A percentile compares a stretch with the other conserved stretches of the same genome.
Evolutionary conservation across 1,284 basidiomycete genomes (phyloP).

Genomic region (Melampsora americana): DNA sequence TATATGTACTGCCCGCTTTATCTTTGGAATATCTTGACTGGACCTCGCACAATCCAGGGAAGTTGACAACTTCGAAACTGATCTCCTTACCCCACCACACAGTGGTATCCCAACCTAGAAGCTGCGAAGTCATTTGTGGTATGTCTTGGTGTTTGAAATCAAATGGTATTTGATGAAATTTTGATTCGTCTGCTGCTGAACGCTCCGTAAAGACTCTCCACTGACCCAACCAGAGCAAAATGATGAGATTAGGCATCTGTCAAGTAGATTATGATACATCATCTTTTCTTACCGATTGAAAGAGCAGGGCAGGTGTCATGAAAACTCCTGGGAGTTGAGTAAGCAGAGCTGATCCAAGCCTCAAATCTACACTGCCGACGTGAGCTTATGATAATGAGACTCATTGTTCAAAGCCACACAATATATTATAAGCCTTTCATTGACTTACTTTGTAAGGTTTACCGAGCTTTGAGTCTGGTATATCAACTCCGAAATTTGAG

Average conservation of each 20-base stretch:
- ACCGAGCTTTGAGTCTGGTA: no score
- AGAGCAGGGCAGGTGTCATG: not conserved
- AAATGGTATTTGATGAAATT: not conserved
- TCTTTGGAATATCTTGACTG: not conserved
- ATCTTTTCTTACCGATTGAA: not conserved
- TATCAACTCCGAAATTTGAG: no score
- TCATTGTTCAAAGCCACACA: no score
- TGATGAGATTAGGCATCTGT: no score
- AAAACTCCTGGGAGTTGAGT: not conserved
- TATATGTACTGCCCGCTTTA: no score
- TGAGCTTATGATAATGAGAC: no score
- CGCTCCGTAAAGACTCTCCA: not conserved
- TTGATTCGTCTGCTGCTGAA: constrained; percentile 3
- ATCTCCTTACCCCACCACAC: not conserved
- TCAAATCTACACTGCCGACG: no score
- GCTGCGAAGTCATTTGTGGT: not conserved
- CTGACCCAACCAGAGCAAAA: no score
- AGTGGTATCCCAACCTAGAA: not conserved
- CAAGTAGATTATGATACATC: no score
- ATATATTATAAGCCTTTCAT: no score
- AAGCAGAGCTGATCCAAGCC: not conserved
- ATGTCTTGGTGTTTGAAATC: not conserved
- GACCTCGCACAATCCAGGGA: not conserved
- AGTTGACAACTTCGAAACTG: not conserved
- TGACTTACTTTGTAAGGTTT: no score